Percentiles rank a stretch among this genome's conserved stretches.
Evolutionary conservation across 1,284 basidiomycete genomes (phyloP).

Genomic region (Tetrapyrgos nigripes): DNA sequence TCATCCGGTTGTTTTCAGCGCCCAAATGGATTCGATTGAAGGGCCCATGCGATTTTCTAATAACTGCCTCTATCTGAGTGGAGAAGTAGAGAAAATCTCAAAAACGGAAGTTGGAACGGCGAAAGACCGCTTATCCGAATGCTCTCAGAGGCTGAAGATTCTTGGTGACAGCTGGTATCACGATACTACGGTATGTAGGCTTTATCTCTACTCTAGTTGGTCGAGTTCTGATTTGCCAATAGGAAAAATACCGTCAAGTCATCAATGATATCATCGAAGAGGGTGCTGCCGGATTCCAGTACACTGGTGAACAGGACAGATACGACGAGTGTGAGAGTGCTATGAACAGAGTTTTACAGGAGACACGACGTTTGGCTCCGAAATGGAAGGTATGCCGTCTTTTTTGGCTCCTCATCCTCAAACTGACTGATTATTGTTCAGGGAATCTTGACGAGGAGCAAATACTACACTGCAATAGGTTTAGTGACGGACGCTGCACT

Average conservation of each 20-base stretch:
- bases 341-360: constrained; percentile 70
- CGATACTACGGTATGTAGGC: constrained; percentile 63
- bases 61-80: constrained; percentile 78
- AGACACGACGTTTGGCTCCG: constrained; percentile 69
- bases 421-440: constrained; percentile 31
- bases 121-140: constrained; percentile 57
- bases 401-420: background rate
- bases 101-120: constrained; percentile 33
- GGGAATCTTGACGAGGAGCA: constrained; percentile 65
- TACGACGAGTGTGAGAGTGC: constrained; percentile 82
- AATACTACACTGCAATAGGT: constrained; percentile 77
- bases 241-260: constrained; percentile 45
- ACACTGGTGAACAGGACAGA: constrained; percentile 76
- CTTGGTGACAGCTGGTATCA: constrained; percentile 73
- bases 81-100: constrained; percentile 50
- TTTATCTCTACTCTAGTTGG: background rate
- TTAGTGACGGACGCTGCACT: constrained; percentile 78
- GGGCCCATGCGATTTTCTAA: constrained; percentile 86
- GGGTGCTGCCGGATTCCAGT: constrained; percentile 74
- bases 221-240: constrained; percentile 6
- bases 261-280: constrained; percentile 52
- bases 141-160: constrained; percentile 51
- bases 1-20: constrained; percentile 74
- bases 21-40: constrained; percentile 59
- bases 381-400: constrained; percentile 72